phyloP scores from a whole-genome alignment of 192 early-diverging fungal genomes.

The Linnemannia exigua region DNA sequence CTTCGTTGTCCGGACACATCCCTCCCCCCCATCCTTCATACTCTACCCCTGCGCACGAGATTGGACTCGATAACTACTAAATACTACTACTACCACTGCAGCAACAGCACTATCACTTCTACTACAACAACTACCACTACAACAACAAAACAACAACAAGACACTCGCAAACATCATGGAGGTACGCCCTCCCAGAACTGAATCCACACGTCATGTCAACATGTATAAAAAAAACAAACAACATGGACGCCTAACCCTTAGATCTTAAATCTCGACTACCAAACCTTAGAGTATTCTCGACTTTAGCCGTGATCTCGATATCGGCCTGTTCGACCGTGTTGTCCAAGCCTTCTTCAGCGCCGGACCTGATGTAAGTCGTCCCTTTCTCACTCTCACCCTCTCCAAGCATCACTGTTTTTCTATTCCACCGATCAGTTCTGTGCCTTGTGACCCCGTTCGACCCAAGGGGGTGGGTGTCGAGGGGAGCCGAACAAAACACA shows the following conservation, averaged over 20 bases:
- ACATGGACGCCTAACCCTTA: constrained; percentile 4
- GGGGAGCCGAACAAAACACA: background rate
- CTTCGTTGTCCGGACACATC: no score
- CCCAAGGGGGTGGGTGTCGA: background rate
- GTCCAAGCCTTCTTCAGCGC: constrained; percentile 85
- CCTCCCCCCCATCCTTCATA: background rate
- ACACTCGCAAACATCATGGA: constrained; percentile 29
- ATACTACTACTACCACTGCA: background rate
- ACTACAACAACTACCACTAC: background rate
- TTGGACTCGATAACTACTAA: background rate
- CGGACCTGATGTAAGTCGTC: constrained; percentile 80
- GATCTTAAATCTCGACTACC: constrained; percentile 6
- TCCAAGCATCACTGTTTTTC: no score
- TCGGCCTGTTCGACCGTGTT: constrained; percentile 89
- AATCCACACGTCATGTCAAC: background rate
- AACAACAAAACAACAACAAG: background rate
- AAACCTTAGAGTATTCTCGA: constrained; percentile 81
- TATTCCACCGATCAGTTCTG: background rate
- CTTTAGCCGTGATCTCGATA: constrained; percentile 90
- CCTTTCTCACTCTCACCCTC: background rate
- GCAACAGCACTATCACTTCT: background rate
- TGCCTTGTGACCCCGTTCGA: background rate
- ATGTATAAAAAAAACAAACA: constrained; percentile 11
- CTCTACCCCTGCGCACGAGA: background rate
- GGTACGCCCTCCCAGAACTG: background rate